A percentile compares a stretch with the other conserved stretches of the same genome.
These are phyloP conservation scores for Mycena haematopus DNA, from an alignment of 768 basidiomycete genomes.

Conservation along the genomic window DNA sequence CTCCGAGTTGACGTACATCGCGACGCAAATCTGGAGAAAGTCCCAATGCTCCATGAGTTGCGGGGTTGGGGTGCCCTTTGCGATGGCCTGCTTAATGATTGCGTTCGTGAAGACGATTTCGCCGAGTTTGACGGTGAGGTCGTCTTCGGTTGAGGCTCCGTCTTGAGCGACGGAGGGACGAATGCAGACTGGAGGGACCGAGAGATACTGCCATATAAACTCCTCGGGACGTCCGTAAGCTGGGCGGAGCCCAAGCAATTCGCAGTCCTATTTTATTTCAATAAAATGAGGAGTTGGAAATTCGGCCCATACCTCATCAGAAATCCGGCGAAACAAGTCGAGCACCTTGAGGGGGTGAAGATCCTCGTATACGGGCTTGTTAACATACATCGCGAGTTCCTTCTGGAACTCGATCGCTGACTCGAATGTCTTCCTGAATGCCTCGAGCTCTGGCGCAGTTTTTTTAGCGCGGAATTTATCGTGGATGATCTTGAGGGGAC, in stretches of 20 bases:
- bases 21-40: conserved; percentile 91
- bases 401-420: conserved; percentile 86
- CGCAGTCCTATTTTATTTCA: conserved; percentile 73
- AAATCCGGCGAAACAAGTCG: conserved; percentile 90
- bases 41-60: conserved; percentile 99
- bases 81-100: conserved; percentile 87
- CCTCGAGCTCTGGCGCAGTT: conserved; percentile 86
- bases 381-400: conserved; percentile 83
- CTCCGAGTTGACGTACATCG: conserved; percentile 98
- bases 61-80: conserved; percentile 85
- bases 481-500: conserved; percentile 94
- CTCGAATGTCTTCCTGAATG: conserved; percentile 82
- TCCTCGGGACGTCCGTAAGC: conserved; percentile 92
- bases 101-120: conserved; percentile 97
- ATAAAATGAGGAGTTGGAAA: no score
- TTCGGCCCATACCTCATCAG: conserved; percentile 72
- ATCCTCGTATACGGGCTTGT: conserved; percentile 90
- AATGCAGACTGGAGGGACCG: conserved; percentile 97
- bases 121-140: conserved; percentile 94
- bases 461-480: conserved; percentile 98
- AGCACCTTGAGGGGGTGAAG: conserved; percentile 93
- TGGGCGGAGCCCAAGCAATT: conserved; percentile 90
- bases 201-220: conserved; percentile 98
- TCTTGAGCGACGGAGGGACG: conserved; percentile 97
- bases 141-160: conserved; percentile 98